Conservation (phyloP, 73 alveolate species). For the Vitrella brassicaformis region DNA sequence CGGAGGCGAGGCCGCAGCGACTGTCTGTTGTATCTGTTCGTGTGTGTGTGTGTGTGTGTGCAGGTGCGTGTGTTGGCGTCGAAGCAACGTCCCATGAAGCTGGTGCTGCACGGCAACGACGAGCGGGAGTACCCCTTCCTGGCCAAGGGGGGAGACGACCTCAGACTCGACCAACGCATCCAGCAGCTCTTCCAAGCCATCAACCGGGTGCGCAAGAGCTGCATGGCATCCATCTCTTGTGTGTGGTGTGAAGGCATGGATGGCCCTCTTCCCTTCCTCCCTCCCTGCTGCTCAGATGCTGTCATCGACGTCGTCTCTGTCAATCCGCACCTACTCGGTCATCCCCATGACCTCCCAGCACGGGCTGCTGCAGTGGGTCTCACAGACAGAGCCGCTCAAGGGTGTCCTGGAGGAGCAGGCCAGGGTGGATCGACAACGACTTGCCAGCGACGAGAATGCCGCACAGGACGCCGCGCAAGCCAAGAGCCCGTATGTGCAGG, state of each 20-base stretch:
- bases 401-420: no score
- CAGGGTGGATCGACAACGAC: no score
- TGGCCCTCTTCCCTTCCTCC: no score
- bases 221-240: no score
- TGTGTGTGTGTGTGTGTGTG: conserved; percentile 10
- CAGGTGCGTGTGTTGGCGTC: conserved; percentile 43
- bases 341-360: conserved; percentile 46
- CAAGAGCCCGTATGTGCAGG: no score
- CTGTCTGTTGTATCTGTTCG: not conserved
- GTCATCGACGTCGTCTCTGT: no score
- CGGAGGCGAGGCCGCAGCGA: no score
- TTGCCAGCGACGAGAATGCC: no score
- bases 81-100: conserved; percentile 43
- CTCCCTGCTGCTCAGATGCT: no score
- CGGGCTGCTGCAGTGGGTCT: conserved; percentile 49
- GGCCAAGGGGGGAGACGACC: conserved; percentile 50
- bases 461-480: no score
- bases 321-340: conserved; percentile 45
- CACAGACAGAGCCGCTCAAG: conserved; percentile 49
- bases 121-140: conserved; percentile 44
- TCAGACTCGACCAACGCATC: conserved; percentile 46
- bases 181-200: conserved; percentile 47
- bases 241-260: no score
- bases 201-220: no score
- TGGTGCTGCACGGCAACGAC: conserved; percentile 45